phyloP scores from a whole-genome alignment of 352 stramenopile genomes.

The Phytophthora nicotianae region DNA sequence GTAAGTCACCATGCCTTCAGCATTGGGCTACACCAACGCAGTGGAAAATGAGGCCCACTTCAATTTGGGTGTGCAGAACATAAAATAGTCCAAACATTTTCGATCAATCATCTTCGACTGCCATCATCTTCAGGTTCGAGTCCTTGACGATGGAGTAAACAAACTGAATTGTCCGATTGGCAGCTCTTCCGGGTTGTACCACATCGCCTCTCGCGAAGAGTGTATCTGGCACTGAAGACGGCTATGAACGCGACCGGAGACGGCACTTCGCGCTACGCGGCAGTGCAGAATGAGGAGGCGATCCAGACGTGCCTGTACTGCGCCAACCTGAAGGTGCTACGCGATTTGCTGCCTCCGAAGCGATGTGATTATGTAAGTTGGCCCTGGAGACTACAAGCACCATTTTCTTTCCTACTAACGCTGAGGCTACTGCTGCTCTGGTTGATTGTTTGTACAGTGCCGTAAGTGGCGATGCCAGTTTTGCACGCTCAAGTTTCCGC shows the following conservation, averaged over 20 bases:
- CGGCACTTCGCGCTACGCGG: neutral
- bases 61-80: conserved; percentile 20
- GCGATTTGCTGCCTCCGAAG: conserved; percentile 56
- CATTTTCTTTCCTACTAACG: neutral
- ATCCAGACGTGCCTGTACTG: conserved; percentile 46
- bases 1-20: no score
- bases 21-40: neutral
- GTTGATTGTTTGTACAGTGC: conserved; percentile 30
- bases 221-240: neutral
- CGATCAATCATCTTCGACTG: conserved; percentile 7
- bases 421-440: conserved; percentile 4
- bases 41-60: conserved; percentile 2
- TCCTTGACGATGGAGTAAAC: conserved; percentile 11
- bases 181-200: conserved; percentile 18
- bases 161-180: conserved; percentile 2
- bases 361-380: conserved; percentile 61
- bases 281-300: conserved; percentile 1
- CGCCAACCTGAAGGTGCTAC: conserved; percentile 53
- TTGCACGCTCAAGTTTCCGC: conserved; percentile 63
- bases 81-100: conserved; percentile 3
- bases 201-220: conserved; percentile 16
- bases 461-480: conserved; percentile 63
- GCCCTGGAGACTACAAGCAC: neutral
- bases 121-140: conserved; percentile 22
- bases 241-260: conserved; percentile 1